Percentiles rank a stretch among this genome's conserved stretches.
Conservation (phyloP, 2,329 filamentous ascomycete genomes). For the Phaeosphaeria sp. region DNA sequence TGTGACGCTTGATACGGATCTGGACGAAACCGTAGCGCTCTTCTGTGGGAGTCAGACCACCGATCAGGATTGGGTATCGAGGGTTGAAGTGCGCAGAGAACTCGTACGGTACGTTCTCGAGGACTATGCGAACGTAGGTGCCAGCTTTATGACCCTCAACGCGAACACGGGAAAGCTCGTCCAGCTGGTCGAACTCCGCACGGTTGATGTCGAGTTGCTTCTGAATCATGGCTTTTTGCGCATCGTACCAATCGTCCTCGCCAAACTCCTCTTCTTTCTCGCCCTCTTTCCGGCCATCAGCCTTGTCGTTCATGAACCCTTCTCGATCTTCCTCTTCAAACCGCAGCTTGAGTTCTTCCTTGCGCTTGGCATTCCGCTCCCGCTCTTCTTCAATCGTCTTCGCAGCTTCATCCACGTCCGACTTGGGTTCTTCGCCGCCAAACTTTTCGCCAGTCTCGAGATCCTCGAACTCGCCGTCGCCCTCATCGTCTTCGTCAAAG, state of each 20-base stretch:
- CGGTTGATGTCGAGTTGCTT: slow-evolving; percentile 98
- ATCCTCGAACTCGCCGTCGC: slow-evolving; percentile 84
- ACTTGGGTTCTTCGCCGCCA: slow-evolving; percentile 47
- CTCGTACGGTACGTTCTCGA: slow-evolving; percentile 88
- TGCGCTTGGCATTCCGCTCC: slow-evolving; percentile 85
- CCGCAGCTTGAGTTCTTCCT: slow-evolving; percentile 91
- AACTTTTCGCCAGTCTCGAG: slow-evolving; percentile 76
- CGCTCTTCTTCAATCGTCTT: slow-evolving; percentile 82
- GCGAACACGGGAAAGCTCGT: slow-evolving; percentile 79
- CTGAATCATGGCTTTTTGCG: slow-evolving; percentile 91
- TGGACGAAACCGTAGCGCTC: slow-evolving; percentile 96
- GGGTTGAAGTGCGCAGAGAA: slow-evolving; percentile 85
- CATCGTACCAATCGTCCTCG: slow-evolving; percentile 98
- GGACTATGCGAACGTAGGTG: slow-evolving; percentile 88
- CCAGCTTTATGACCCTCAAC: slow-evolving; percentile 93
- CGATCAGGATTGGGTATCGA: slow-evolving; percentile 82
- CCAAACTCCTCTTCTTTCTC: slow-evolving; percentile 80
- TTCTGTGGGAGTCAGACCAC: slow-evolving; percentile 91
- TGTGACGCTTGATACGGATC: slow-evolving; percentile 93
- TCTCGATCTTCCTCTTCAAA: slow-evolving; percentile 99
- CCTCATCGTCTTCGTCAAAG: slow-evolving; percentile 66
- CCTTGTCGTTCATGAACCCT: slow-evolving; percentile 89
- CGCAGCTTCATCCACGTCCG: slow-evolving; percentile 53
- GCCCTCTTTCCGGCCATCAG: slow-evolving; percentile 73
- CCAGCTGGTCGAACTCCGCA: slow-evolving; percentile 85